These are phyloP conservation scores for Amanita pallidorosea DNA, from an alignment of 768 basidiomycete genomes.

Conservation along the genomic window DNA sequence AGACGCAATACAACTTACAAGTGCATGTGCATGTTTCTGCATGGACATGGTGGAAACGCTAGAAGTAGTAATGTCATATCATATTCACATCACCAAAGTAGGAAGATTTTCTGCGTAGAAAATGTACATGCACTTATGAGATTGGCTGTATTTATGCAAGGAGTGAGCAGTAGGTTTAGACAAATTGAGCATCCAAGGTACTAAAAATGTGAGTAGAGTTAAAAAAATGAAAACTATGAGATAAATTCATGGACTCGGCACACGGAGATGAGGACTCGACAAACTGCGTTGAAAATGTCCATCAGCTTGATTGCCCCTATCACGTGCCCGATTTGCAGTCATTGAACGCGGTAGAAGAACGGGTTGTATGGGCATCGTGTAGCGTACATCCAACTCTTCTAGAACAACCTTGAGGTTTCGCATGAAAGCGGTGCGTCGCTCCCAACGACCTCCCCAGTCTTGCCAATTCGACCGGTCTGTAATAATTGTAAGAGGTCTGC, in stretches of 20 bases:
- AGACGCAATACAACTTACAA: too few species aligned
- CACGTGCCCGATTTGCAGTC: not conserved
- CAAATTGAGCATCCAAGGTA: too few species aligned
- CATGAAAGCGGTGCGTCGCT: conserved; percentile 68
- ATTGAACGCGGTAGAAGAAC: conserved; percentile 35
- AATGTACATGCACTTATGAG: too few species aligned
- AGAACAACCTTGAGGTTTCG: conserved; percentile 56
- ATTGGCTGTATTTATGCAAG: too few species aligned
- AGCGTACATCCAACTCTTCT: conserved; percentile 66
- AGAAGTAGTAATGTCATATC: too few species aligned
- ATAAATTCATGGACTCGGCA: not conserved
- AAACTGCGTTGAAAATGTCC: not conserved
- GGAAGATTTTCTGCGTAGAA: too few species aligned
- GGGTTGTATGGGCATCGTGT: conserved; percentile 66
- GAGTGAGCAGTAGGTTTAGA: too few species aligned
- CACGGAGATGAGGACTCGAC: not conserved
- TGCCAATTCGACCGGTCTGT: conserved; percentile 77
- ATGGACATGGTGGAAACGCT: too few species aligned
- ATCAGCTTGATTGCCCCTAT: not conserved
- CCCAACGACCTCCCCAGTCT: conserved; percentile 78
- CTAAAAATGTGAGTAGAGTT: too few species aligned
- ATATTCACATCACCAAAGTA: too few species aligned
- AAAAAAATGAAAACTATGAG: too few species aligned
- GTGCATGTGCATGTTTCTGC: too few species aligned
- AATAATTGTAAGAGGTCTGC: conserved; percentile 1